Evolutionary conservation across 2,329 filamentous ascomycete genomes (phyloP).

Genomic region (Mycosphaerella sp.): DNA sequence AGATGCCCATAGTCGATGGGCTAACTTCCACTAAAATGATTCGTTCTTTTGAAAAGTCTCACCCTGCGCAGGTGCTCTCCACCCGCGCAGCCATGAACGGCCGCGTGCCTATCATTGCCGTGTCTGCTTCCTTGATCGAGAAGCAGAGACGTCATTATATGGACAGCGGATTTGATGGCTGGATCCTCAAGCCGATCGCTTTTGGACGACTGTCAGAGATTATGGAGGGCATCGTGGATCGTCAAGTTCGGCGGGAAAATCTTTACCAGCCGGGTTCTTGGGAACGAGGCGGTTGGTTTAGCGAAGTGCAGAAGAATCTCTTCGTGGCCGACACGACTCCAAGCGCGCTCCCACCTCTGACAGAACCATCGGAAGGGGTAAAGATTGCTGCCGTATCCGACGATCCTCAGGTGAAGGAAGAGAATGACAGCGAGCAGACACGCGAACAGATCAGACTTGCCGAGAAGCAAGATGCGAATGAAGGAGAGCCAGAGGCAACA

Average conservation of each 20-base stretch:
- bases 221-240: constrained; percentile 61
- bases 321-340: constrained; percentile 37
- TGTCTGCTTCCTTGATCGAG: constrained; percentile 76
- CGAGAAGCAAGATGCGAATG: constrained; percentile 17
- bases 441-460: constrained; percentile 31
- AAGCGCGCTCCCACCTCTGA: constrained; percentile 19
- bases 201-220: constrained; percentile 67
- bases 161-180: constrained; percentile 76
- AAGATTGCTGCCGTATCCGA: constrained; percentile 31
- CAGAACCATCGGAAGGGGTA: constrained; percentile 25
- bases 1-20: constrained; percentile 93
- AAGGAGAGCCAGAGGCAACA: constrained; percentile 16
- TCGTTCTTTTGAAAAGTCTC: constrained; percentile 59
- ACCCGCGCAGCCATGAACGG: constrained; percentile 53
- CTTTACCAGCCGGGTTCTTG: constrained; percentile 66
- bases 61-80: constrained; percentile 50
- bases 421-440: constrained; percentile 29
- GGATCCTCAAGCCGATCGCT: constrained; percentile 84
- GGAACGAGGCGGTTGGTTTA: constrained; percentile 85
- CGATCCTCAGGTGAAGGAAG: constrained; percentile 32
- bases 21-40: constrained; percentile 78
- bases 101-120: constrained; percentile 74
- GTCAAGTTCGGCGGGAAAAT: constrained; percentile 52
- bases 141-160: constrained; percentile 62
- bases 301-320: constrained; percentile 35